These are phyloP conservation scores for Termitomyces sp. DNA, from an alignment of 768 basidiomycete species.

Conservation along the genomic window DNA sequence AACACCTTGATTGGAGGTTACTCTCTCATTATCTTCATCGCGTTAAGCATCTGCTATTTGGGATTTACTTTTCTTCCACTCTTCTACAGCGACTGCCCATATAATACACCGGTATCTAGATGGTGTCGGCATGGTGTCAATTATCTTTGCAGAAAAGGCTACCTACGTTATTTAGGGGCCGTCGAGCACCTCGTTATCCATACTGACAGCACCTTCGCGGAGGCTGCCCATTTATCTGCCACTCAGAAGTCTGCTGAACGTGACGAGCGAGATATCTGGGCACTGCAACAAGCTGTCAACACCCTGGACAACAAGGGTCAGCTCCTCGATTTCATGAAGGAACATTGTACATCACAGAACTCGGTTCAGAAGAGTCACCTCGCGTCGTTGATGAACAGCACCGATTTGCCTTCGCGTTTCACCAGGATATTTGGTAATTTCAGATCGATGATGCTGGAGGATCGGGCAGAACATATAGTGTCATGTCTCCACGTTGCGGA, in stretches of 20 bases:
- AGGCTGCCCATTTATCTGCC: neutral
- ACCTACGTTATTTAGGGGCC: neutral
- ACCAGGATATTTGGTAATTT: neutral
- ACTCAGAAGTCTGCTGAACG: neutral
- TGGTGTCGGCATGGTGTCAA: neutral
- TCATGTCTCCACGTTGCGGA: neutral
- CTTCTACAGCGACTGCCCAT: neutral
- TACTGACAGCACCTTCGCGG: neutral
- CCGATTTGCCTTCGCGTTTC: constrained; percentile 1
- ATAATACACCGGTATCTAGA: neutral
- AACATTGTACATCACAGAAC: neutral
- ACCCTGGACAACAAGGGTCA: neutral
- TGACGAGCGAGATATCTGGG: neutral
- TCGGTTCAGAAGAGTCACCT: neutral
- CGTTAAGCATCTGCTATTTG: neutral
- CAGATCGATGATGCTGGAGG: neutral
- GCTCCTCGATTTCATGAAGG: neutral
- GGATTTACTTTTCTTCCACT: neutral
- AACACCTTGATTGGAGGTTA: neutral
- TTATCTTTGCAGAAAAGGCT: neutral
- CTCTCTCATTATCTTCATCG: neutral
- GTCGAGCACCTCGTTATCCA: neutral
- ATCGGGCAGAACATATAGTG: neutral
- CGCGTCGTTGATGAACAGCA: neutral
- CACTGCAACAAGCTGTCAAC: neutral